phyloP scores from a whole-genome alignment of 2,329 filamentous ascomycete genomes.

The Sarocladiaceae sp. region DNA sequence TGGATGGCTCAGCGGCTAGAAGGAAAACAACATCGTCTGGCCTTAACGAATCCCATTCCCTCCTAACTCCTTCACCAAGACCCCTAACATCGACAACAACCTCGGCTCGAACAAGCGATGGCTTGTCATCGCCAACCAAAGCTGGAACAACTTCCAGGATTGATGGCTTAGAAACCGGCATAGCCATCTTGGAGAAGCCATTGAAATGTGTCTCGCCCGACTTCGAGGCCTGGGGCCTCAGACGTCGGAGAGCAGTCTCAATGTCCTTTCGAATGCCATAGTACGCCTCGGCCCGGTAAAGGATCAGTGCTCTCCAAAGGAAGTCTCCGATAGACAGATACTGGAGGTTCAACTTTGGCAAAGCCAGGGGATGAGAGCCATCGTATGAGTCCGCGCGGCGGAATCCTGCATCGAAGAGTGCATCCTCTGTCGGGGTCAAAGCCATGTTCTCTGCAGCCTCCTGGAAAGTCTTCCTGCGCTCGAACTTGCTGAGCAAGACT shows the following conservation, averaged over 20 bases:
- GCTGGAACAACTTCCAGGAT: slow-evolving; percentile 82
- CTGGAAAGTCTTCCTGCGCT: slow-evolving; percentile 75
- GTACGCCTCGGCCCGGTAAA: slow-evolving; percentile 87
- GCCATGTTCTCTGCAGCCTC: slow-evolving; percentile 65
- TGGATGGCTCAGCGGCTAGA: slow-evolving; percentile 62
- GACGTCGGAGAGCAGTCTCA: slow-evolving; percentile 70
- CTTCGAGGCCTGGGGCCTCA: slow-evolving; percentile 62
- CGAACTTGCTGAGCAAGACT: slow-evolving; percentile 66
- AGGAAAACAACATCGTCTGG: slow-evolving; percentile 88
- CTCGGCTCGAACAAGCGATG: slow-evolving; percentile 81
- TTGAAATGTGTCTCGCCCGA: slow-evolving; percentile 67
- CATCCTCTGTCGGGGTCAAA: slow-evolving; percentile 76
- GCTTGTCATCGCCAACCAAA: slow-evolving; percentile 73
- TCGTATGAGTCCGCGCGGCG: slow-evolving; percentile 81
- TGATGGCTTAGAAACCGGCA: slow-evolving; percentile 78
- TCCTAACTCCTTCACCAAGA: slow-evolving; percentile 66
- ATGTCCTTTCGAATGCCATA: slow-evolving; percentile 91
- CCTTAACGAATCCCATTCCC: slow-evolving; percentile 84
- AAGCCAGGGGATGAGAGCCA: slow-evolving; percentile 76
- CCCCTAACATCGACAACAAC: slow-evolving; percentile 77
- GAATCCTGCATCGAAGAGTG: slow-evolving; percentile 73
- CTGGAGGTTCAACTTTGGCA: slow-evolving; percentile 92
- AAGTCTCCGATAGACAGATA: slow-evolving; percentile 95
- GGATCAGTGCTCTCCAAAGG: slow-evolving; percentile 85
- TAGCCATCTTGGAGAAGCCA: slow-evolving; percentile 86